Base-by-base conservation (phyloP, 2,329 filamentous ascomycete genomes). In the Celoporthe dispersa region DNA sequence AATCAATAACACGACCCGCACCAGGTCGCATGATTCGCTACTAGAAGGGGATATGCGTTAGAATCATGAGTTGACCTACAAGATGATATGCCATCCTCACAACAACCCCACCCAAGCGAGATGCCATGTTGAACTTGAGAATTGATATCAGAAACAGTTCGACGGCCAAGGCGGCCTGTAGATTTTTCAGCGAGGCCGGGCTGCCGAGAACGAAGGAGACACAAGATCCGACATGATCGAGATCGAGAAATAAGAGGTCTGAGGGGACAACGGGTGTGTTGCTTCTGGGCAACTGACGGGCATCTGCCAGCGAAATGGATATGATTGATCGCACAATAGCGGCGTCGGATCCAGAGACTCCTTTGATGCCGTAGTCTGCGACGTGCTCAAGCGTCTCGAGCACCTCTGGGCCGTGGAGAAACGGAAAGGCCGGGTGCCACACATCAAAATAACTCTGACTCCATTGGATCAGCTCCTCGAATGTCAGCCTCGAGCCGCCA, bases 351-450 rank as follows among this genome's bases (percentile, higher is more conserved):
- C 28, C 31, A 1, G 70, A 71, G 16, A 67, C 14, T 3, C 57
- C 65, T 53, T 82, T 83, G 7, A 87, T 68, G 0, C 81, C 80
- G 16, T 73, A 70, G 2, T 76, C 74, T n/a, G 82, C 79, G 9
- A 83, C 73, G 28, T 77, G 76, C 70, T 87, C 84, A 61, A 88
- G 81, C 1, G 80, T 75, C 22, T 80, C 78, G 2, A 88, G 77
- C 2, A 88, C 78, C 4, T 82, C 81, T 1, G 86, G 86, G 0
- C 84, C 87, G 72, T 87, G 84, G 6, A 89, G 78, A 67, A 87
- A 88, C 0, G 87, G 87, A 57, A 87, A 84, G 2, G 85, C 80
- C 0, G 85, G 83, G 72, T 89, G 87, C 87, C 87, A 89, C 22
- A 84, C 81, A 33, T 87, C 81, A 71, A 89, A 89, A 72, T 87